Evolutionary conservation across 2,329 filamentous ascomycete genomes (phyloP).

Genomic region (Trichoderma sp.): DNA sequence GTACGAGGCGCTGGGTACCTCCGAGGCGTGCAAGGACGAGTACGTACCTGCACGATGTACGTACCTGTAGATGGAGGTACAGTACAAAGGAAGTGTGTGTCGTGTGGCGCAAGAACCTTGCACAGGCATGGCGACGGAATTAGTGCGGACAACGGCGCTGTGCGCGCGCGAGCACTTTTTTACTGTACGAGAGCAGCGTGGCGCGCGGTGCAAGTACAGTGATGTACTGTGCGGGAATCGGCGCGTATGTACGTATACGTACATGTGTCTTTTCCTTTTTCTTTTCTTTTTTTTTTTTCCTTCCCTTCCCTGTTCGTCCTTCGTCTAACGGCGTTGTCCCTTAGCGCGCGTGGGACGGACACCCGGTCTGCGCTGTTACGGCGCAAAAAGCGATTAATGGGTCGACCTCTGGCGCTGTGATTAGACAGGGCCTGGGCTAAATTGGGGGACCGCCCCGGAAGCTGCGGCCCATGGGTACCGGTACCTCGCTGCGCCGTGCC

Average conservation of each 20-base stretch:
- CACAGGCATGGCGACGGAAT: neutral
- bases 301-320: neutral
- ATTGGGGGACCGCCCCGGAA: slow-evolving; percentile 24
- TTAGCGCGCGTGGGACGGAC: slow-evolving; percentile 8
- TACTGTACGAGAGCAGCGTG: too few species aligned
- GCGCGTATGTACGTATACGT: too few species aligned
- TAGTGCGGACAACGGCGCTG: neutral
- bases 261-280: neutral
- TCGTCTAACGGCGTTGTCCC: neutral
- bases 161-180: neutral
- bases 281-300: neutral
- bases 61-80: neutral
- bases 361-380: slow-evolving; percentile 9
- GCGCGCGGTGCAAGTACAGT: neutral
- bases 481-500: slow-evolving; percentile 21
- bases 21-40: neutral
- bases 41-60: neutral
- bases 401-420: slow-evolving; percentile 6
- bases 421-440: slow-evolving; percentile 2
- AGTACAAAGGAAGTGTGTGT: neutral
- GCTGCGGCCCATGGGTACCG: slow-evolving; percentile 29
- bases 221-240: too few species aligned
- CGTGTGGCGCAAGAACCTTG: slow-evolving; percentile 11
- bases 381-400: neutral
- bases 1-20: slow-evolving; percentile 4